Evolutionary conservation across 352 stramenopile species (phyloP), one percentile per base, ranked within the genome.

Genomic region (Globisporangium middletonii): DNA sequence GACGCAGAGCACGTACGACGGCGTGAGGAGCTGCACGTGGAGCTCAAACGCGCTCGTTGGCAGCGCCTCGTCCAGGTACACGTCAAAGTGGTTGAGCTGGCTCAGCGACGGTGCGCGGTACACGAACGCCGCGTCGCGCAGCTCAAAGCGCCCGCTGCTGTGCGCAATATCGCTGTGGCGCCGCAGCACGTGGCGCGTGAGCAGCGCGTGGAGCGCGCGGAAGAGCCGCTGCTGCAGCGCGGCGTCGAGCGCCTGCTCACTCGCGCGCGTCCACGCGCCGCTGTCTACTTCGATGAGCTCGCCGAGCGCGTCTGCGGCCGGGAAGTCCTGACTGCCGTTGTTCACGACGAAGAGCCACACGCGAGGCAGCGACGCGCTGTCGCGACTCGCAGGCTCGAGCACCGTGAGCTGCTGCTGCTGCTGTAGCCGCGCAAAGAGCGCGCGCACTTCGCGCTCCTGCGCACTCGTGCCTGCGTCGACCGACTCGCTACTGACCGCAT

Each of bases 271-370:
- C 28, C 27, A 57, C 18, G 73, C 67, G 0, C 75, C 73, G 16
- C 62, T 71, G 43, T 58, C 60, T 38, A 65, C 66, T 50, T 83
- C 75, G 30, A 60, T 65, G 37, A 60, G 44, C 23, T 57, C 62
- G 23, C 58, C 51, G 27, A 68, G 57, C 23, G 60, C 53, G 19
- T 70, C 63, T 2, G 52, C 55, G 12, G 53, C 59, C 23, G 63
- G 63, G 42, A 68, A 57, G n/a, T 55, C 49, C 43, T 70, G 60
- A 30, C 62, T 59, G 12, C 64, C 53, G 46, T 63, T 57, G 50
- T 87, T 87, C 23, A 75, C 71, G 18, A 73, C 65, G 52, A 87
- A 87, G 8, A 87, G 64, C 77, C 74, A 87, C 12, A 87, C 53
- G 68, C 48, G 16, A 18, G n/a, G 13, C 30, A 13, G n/a, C n/a